phyloP scores from a whole-genome alignment of 1,284 basidiomycete species.

The Ceratobasidium sp. region DNA sequence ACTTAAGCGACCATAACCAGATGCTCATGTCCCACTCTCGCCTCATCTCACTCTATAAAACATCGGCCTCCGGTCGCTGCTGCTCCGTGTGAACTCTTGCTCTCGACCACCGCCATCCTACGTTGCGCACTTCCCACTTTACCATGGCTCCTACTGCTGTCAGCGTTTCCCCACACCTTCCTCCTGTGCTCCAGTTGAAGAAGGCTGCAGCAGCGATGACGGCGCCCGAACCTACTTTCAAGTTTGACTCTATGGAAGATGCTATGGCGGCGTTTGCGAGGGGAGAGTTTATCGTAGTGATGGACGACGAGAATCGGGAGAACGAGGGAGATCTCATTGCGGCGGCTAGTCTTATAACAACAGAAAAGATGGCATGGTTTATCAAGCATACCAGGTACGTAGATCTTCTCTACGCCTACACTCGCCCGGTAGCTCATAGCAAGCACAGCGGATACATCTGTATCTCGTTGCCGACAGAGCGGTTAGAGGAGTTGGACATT shows the following conservation, averaged over 20 bases:
- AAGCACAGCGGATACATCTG: conserved; percentile 90
- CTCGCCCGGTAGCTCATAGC: neutral
- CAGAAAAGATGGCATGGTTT: conserved; percentile 99
- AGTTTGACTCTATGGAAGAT: conserved; percentile 78
- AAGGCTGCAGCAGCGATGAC: conserved; percentile 12
- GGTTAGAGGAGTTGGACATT: conserved; percentile 84
- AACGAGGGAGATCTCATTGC: conserved; percentile 96
- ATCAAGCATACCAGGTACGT: conserved; percentile 92
- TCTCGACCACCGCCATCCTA: conserved; percentile 7
- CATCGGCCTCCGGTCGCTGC: neutral
- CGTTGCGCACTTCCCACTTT: no score
- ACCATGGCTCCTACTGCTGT: conserved; percentile 40
- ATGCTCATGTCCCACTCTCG: conserved; percentile 34
- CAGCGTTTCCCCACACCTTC: conserved; percentile 33
- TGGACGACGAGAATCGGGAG: conserved; percentile 93
- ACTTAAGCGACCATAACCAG: conserved; percentile 36
- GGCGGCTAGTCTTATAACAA: conserved; percentile 82
- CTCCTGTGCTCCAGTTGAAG: conserved; percentile 18
- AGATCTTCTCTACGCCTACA: neutral
- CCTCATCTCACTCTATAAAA: conserved; percentile 42
- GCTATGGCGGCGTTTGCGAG: conserved; percentile 80
- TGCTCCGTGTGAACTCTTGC: conserved; percentile 23
- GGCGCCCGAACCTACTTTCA: conserved; percentile 32
- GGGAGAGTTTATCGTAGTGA: conserved; percentile 93
- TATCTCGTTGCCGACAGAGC: conserved; percentile 80